Base-by-base conservation (phyloP, 768 basidiomycete species). In the Tricholoma sp. region DNA sequence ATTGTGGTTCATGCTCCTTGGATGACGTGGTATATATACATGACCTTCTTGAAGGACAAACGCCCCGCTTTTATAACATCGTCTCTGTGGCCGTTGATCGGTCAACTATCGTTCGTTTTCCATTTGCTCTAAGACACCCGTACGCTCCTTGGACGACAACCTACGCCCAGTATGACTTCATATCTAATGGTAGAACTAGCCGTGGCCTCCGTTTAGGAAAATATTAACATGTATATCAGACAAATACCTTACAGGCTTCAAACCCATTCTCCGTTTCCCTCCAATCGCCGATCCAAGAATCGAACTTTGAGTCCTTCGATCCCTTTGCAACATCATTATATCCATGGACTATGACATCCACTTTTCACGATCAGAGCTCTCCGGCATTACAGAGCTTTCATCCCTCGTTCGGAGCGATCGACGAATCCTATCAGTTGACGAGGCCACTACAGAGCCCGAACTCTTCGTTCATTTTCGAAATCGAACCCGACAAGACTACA, bases 11-110 rank as follows among this genome's bases (percentile, higher is more conserved):
- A 54, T 13, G 12, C n/a, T 29, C 20, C 41, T 48, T 4, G 29
- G 28, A n/a, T 48, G 13, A 1, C 20, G 34, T 29, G 18, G 41
- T 36, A 20, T 36, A 20, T 42, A 57, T 59, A 61, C 61, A 57
- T 57, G 59, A 17, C 39, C 41, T 2, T 11, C 9, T 18, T 33
- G 18, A 42, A 13, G 24, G 15, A 17, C 39, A 29, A 20, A 44
- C 9, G 13, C 52, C n/a, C 52, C 24, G 41, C 44, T 44, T 44
- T n/a, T 7, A 6, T n/a, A 34, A 29, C 34, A 33, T 52, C 45
- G 39, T 37, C 47, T 34, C 17, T n/a, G 54, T 39, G 45, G 37
- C 64, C 63, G 64, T 65, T 63, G 64, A 65, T 59, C 64, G 57
- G 64, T 57, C 54, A 55, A 31, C 34, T 47, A 37, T 34, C 6